A percentile compares a stretch with the other conserved stretches of the same genome.
Conservation (phyloP, 1,139 yeast species). For the Meyerozyma elateridarum region DNA sequence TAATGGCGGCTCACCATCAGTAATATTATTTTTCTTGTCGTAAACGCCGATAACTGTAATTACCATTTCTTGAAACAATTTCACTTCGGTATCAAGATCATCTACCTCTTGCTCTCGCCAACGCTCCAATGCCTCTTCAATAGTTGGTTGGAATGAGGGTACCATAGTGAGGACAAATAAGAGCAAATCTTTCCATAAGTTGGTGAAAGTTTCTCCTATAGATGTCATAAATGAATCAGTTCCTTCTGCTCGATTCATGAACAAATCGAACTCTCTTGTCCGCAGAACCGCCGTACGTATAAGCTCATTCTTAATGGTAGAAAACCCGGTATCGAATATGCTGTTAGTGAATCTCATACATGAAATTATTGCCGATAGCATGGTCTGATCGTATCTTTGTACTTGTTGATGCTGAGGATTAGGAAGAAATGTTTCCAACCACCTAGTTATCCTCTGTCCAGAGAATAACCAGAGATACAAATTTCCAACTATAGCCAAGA, state of each 20-base stretch:
- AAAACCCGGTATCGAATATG: conserved; percentile 6
- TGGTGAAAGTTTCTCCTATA: conserved; percentile 11
- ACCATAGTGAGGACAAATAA: conserved; percentile 17
- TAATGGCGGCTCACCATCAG: conserved; percentile 2
- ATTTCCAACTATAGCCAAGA: conserved; percentile 5
- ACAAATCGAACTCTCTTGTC: conserved; percentile 22
- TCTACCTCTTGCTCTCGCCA: conserved; percentile 19
- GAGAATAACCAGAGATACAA: conserved; percentile 13
- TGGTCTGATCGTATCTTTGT: conserved; percentile 5
- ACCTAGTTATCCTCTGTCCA: conserved; percentile 14
- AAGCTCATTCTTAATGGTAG: conserved; percentile 12
- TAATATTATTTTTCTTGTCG: conserved; percentile 4
- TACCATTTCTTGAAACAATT: conserved; percentile 7
- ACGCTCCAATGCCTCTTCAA: conserved; percentile 13
- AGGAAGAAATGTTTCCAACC: conserved; percentile 9
- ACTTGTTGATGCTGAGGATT: conserved; percentile 1
- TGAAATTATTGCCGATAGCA: conserved; percentile 5
- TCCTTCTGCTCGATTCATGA: conserved; percentile 12
- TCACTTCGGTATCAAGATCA: conserved; percentile 13
- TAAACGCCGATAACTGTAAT: conserved; percentile 6
- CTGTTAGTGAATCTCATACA: conserved; percentile 10
- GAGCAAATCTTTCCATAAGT: conserved; percentile 20
- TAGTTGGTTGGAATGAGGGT: conserved; percentile 16
- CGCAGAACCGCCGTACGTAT: conserved; percentile 17
- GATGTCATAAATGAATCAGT: conserved; percentile 8